Conservation (phyloP, 2,329 filamentous ascomycete genomes). For the Chaetomiaceae sp. region DNA sequence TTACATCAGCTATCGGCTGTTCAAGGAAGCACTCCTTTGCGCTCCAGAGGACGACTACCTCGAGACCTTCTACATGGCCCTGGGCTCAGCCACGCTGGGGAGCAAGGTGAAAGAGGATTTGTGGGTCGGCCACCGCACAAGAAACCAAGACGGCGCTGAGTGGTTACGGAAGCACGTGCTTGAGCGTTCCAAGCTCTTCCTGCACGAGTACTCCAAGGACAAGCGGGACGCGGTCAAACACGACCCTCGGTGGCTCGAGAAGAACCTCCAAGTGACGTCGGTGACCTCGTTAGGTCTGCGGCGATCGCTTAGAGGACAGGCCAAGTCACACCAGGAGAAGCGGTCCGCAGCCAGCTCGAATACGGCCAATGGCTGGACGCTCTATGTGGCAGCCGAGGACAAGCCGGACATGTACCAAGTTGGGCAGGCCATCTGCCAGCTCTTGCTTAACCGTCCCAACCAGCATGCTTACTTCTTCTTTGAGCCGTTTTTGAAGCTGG, state of each 20-base stretch:
- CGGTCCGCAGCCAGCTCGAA: slow-evolving; percentile 64
- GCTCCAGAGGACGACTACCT: slow-evolving; percentile 85
- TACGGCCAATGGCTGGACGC: slow-evolving; percentile 50
- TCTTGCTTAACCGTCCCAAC: slow-evolving; percentile 76
- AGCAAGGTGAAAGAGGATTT: slow-evolving; percentile 74
- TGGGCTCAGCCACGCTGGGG: slow-evolving; percentile 74
- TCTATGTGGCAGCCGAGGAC: slow-evolving; percentile 69
- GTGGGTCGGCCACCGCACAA: slow-evolving; percentile 60
- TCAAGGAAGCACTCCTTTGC: slow-evolving; percentile 77
- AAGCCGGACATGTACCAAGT: slow-evolving; percentile 86
- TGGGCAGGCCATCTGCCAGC: slow-evolving; percentile 75
- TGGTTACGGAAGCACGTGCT: slow-evolving; percentile 75
- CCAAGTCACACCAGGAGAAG: slow-evolving; percentile 67
- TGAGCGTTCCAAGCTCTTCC: slow-evolving; percentile 83
- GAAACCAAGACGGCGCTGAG: slow-evolving; percentile 63
- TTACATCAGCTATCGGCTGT: slow-evolving; percentile 81
- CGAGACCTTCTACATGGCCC: slow-evolving; percentile 76
- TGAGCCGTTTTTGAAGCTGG: slow-evolving; percentile 83
- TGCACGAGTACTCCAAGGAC: slow-evolving; percentile 71
- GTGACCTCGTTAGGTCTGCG: slow-evolving; percentile 75
- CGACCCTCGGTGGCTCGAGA: slow-evolving; percentile 85
- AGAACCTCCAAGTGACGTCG: slow-evolving; percentile 70
- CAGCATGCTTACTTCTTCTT: slow-evolving; percentile 87
- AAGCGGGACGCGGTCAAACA: slow-evolving; percentile 74
- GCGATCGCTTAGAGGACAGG: slow-evolving; percentile 67